Evolutionary conservation across 192 early-diverging fungal genomes (phyloP).

Genomic region (Umbelopsis ramanniana): DNA sequence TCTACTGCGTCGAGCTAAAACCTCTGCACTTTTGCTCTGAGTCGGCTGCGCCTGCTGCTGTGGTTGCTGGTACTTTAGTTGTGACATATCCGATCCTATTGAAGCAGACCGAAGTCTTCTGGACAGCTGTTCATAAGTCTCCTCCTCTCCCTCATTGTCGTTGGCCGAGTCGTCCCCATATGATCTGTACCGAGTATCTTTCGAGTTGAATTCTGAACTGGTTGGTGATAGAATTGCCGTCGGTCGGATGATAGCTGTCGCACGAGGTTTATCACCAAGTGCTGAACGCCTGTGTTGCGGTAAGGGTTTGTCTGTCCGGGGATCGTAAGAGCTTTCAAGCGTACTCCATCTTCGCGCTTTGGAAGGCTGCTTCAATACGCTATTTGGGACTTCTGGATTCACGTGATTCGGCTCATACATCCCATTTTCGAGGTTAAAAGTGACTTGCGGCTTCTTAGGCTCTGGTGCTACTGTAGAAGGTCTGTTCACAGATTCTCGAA

Average conservation of each 20-base stretch:
- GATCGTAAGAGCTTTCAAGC: background rate
- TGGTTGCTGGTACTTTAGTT: background rate
- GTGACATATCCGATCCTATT: constrained; percentile 16
- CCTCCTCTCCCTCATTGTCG: background rate
- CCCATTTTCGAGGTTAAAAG: background rate
- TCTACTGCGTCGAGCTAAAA: background rate
- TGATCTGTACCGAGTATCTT: background rate
- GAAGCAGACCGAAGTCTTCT: background rate
- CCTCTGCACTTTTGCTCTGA: constrained; percentile 5
- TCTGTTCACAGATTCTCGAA: background rate
- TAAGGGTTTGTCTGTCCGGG: background rate
- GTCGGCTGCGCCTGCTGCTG: background rate
- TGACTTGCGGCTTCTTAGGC: background rate
- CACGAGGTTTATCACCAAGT: background rate
- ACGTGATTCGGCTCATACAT: background rate
- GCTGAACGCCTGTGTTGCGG: background rate
- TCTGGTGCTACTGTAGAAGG: background rate
- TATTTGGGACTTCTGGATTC: background rate
- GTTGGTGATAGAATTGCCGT: background rate
- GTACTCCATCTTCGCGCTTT: constrained; percentile 5
- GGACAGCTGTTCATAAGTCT: constrained; percentile 3
- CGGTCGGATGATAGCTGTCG: background rate
- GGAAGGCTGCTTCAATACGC: background rate
- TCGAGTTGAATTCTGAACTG: background rate
- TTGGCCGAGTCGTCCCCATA: background rate